Conservation (phyloP, 371 early-diverging fungal species). For the Mortierella sp. region DNA sequence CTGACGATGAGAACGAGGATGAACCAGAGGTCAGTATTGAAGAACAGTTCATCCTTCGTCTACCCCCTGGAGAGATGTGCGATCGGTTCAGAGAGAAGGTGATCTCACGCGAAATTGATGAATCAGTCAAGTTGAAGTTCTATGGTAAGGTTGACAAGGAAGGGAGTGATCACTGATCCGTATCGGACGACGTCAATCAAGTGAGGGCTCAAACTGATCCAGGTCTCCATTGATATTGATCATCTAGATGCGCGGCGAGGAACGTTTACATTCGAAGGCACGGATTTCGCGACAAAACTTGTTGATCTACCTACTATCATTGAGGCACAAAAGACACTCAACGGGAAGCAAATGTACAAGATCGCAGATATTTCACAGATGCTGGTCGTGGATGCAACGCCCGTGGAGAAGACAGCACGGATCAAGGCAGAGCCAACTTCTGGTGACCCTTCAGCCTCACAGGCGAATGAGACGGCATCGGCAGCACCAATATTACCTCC, state of each 20-base stretch:
- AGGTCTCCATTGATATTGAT: no score
- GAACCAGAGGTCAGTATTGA: constrained; percentile 74
- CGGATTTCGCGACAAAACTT: constrained; percentile 71
- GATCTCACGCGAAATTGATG: constrained; percentile 72
- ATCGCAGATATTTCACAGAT: constrained; percentile 97
- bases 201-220: no score
- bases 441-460: neutral
- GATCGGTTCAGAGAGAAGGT: constrained; percentile 75
- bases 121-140: constrained; percentile 71
- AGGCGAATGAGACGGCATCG: neutral
- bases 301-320: constrained; percentile 97
- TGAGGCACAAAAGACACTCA: constrained; percentile 95
- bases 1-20: constrained; percentile 64
- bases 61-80: constrained; percentile 73
- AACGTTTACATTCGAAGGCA: constrained; percentile 69
- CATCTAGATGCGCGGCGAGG: constrained; percentile 77
- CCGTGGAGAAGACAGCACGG: constrained; percentile 6
- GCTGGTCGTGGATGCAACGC: constrained; percentile 23
- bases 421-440: constrained; percentile 13
- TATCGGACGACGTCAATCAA: no score
- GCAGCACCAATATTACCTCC: constrained; percentile 35
- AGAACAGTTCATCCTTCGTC: constrained; percentile 84
- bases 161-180: no score
- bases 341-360: constrained; percentile 96
- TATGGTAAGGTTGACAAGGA: constrained; percentile 17